A percentile compares a stretch with the other conserved stretches of the same genome.
phyloP scores from a whole-genome alignment of 1,284 basidiomycete species.

The Ceratobasidium sp. region DNA sequence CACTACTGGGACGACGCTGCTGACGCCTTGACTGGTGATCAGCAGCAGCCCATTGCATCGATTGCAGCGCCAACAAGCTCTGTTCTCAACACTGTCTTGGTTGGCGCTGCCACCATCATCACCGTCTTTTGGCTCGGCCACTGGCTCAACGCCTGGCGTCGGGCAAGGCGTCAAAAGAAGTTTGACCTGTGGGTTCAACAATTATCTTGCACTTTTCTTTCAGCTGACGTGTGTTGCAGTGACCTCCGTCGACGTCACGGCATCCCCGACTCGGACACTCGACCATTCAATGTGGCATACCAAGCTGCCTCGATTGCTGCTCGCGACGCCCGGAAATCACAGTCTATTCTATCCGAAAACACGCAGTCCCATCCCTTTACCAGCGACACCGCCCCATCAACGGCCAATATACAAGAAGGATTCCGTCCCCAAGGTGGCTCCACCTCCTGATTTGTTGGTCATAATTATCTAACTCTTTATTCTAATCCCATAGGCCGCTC shows the following conservation, averaged over 20 bases:
- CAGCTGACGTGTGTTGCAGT: conserved; percentile 47
- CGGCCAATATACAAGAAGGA: conserved; percentile 9
- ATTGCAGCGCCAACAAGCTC: background rate
- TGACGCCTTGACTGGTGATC: conserved; percentile 19
- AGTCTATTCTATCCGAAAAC: conserved; percentile 3
- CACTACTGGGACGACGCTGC: conserved; percentile 31
- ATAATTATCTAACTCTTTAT: background rate
- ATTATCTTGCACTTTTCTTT: background rate
- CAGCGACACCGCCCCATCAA: background rate
- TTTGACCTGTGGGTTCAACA: background rate
- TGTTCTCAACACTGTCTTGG: background rate
- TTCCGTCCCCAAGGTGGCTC: conserved; percentile 30
- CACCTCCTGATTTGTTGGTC: background rate
- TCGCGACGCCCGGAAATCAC: conserved; percentile 19
- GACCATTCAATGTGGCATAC: conserved; percentile 84
- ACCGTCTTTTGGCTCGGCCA: conserved; percentile 10
- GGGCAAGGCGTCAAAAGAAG: conserved; percentile 6
- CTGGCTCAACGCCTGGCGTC: background rate
- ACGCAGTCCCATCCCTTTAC: background rate
- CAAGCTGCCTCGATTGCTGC: conserved; percentile 59
- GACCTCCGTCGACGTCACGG: conserved; percentile 73
- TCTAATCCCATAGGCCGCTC: conserved; percentile 5
- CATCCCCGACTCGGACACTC: conserved; percentile 77
- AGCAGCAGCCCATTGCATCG: background rate
- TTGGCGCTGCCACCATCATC: background rate